Base-by-base conservation (phyloP, 1,284 basidiomycete species). In the Heterobasidion occidentale region DNA sequence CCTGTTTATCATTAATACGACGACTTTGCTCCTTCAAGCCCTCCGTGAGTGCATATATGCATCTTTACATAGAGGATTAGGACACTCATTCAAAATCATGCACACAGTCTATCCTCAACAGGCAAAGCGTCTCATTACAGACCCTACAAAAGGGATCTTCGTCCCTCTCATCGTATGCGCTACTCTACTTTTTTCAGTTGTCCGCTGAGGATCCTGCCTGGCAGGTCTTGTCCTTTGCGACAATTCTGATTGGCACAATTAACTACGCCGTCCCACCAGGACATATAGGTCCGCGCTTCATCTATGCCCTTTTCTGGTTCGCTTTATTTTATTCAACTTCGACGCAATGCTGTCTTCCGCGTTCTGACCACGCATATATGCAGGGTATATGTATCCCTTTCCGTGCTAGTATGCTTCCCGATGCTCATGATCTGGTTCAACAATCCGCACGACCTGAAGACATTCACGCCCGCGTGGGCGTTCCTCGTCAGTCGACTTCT, bases 401-500 rank as follows among this genome's bases (percentile, higher is more conserved):
- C 76, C 2, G 38, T 74, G n/a, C 6, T 73, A 7, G 73, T 75
- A 12, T 77, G 73, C 58, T 74, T 77, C 62, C 73, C 74, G 1
- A 77, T 79, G 75, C 65, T 78, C 52, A 74, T 77, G 73, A 73
- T 78, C 36, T 79, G 77, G 76, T 77, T 75, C 65, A 77, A 77
- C 56, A 65, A 74, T 38, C 74, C 75, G 8, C 77, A 79, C 59
- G 75, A 78, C 50, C 57, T 78, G 54, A 65, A 55, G 7, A 68
- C 70, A 12, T 78, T 77, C 60, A 77, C 77, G 6, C 76, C 77
- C 1, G 75, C 76, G 0, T 78, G 75, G 65, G 77, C 76, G 5
- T 77, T 78, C 65, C 59, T 78, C 61, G 75, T 76, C 53, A 51
- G 72, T 62, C 17, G 34, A 7, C 36, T 36, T 4, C 36, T 19